Conservation (phyloP, 192 early-diverging fungal species). For the Gamsiella multidivaricata region DNA sequence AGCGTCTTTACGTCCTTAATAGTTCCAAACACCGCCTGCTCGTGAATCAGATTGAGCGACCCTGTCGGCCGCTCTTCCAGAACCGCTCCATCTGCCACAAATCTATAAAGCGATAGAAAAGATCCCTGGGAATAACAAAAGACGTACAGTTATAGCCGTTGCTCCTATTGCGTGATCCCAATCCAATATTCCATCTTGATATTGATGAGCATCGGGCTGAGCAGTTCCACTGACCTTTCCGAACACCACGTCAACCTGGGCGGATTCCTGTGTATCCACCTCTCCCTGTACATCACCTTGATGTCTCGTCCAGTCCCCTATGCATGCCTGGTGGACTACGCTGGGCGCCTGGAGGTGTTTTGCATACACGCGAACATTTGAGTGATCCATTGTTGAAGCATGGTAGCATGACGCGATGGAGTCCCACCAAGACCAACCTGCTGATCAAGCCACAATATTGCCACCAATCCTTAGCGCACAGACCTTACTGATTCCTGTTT, state of each 20-base stretch:
- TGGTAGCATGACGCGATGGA: background rate
- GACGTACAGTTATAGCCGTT: background rate
- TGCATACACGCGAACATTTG: slow-evolving; percentile 25
- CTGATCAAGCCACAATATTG: background rate
- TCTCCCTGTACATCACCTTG: background rate
- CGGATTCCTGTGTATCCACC: background rate
- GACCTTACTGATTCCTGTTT: too few species aligned
- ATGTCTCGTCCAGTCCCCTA: slow-evolving; percentile 28
- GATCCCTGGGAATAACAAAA: slow-evolving; percentile 18
- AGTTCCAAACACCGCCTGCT: slow-evolving; percentile 57
- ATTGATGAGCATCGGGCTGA: too few species aligned
- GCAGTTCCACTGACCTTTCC: slow-evolving; percentile 22
- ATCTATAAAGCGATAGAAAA: slow-evolving; percentile 22
- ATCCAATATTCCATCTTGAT: too few species aligned
- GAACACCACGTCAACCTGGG: slow-evolving; percentile 36
- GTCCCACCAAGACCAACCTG: too few species aligned
- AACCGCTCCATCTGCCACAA: slow-evolving; percentile 11
- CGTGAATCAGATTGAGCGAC: slow-evolving; percentile 25
- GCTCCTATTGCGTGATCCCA: background rate
- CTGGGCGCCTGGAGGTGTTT: slow-evolving; percentile 40
- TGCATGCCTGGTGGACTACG: slow-evolving; percentile 40
- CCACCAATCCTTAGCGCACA: too few species aligned
- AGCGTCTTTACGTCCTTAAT: slow-evolving; percentile 55
- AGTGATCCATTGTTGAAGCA: slow-evolving; percentile 13
- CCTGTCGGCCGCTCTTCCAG: slow-evolving; percentile 31